Evolutionary conservation across 2,329 filamentous ascomycete genomes (phyloP), one percentile per base, ranked within the genome.

Genomic region (Alternaria burnsii): DNA sequence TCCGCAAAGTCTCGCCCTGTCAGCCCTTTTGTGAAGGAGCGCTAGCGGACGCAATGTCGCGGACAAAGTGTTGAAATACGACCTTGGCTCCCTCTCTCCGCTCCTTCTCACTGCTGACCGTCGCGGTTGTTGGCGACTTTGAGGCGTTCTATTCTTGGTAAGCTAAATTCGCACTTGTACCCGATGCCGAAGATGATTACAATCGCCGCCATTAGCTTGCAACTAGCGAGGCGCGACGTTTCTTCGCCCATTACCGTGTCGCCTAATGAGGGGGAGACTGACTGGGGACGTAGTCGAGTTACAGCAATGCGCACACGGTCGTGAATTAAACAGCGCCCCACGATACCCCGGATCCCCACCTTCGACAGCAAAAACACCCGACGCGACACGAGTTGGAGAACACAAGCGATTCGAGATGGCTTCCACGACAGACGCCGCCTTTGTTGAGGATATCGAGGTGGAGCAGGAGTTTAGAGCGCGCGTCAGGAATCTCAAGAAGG

Each of bases 361-460:
- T 16, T 26, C 36, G 30, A 24, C 40, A 20, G 41, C 34, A 10
- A 48, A 32, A n/a, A 42, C 28, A 22, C 12, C 11, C 20, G 14
- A 18, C 22, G 11, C 38, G 18, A 20, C 20, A 43, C 3, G n/a
- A 11, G 8, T 44, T 51, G 41, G 24, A 47, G 16, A 32, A 18
- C 10, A 51, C n/a, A 41, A 10, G 24, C 53, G 22, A 14, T 24
- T 18, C 55, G 55, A 44, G 1, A 75, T 74, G 71, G 59, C 69
- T 22, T 61, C 68, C 16, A 70, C 62, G 18, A 71, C 62, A 43
- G 75, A 78, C 34, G 69, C 69, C 14, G 63, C 65, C 2, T 75
- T 75, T 40, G 69, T 70, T 1, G 69, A 71, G 40, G 76, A 77
- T 8, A 62, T 69, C 43, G 73, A 76, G 8, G 54, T 72, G 30